Conservation (phyloP, 1,139 yeast genomes). For the Yamadazyma friedrichii region DNA sequence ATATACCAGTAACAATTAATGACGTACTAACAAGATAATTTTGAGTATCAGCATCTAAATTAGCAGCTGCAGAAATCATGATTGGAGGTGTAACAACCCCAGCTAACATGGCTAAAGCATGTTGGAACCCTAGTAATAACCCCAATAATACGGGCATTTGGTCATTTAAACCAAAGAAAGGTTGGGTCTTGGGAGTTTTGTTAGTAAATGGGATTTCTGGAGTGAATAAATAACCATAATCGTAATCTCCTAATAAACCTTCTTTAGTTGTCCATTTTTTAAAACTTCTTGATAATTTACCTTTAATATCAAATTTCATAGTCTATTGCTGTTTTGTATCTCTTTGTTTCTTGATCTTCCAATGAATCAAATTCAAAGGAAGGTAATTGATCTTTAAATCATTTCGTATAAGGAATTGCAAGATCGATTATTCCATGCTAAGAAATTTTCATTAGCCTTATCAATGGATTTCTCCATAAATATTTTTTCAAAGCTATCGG, state of each 20-base stretch:
- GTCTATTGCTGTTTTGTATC: background rate
- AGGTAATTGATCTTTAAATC: no score
- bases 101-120: constrained; percentile 82
- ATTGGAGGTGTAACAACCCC: constrained; percentile 86
- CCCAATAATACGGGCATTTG: constrained; percentile 77
- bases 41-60: constrained; percentile 45
- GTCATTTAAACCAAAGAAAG: constrained; percentile 74
- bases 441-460: background rate
- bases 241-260: constrained; percentile 81
- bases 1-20: constrained; percentile 67
- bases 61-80: constrained; percentile 58
- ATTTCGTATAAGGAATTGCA: no score
- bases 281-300: background rate
- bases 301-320: background rate
- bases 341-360: background rate
- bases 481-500: no score
- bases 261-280: constrained; percentile 61
- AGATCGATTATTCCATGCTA: background rate
- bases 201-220: constrained; percentile 69
- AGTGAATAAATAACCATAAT: constrained; percentile 69
- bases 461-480: background rate
- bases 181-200: constrained; percentile 52
- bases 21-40: constrained; percentile 77
- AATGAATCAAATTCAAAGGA: no score
- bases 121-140: constrained; percentile 75